Evolutionary conservation across 139 green algal genomes (phyloP).

Genomic region (Eudorina sp.): DNA sequence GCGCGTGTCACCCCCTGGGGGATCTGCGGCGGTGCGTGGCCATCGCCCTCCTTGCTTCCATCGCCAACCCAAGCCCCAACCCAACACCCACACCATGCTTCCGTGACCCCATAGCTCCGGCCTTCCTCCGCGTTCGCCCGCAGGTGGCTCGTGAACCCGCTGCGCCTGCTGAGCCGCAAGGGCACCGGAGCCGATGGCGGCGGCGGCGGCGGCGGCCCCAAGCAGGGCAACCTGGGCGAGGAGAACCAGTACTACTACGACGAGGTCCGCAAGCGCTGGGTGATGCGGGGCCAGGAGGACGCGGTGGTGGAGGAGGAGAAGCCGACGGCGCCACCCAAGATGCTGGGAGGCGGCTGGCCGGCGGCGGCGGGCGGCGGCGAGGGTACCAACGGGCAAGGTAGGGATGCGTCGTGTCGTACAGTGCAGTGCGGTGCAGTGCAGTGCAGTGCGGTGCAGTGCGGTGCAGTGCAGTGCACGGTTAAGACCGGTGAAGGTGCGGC

Average conservation of each 20-base stretch:
- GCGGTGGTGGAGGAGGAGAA: slow-evolving; percentile 7
- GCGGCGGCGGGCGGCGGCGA: not conserved
- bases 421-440: not conserved
- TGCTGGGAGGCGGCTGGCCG: not conserved
- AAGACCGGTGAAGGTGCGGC: not conserved
- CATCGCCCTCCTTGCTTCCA: no score
- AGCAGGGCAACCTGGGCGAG: slow-evolving; percentile 36
- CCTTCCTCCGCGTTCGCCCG: not conserved
- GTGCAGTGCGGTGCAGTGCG: not conserved
- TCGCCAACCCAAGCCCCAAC: no score
- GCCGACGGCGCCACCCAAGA: slow-evolving; percentile 27
- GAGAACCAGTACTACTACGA: slow-evolving; percentile 53
- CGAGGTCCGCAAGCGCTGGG: slow-evolving; percentile 42
- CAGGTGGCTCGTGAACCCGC: slow-evolving; percentile 36
- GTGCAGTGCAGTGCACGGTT: no score
- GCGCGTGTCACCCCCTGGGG: no score
- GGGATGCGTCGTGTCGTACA: not conserved
- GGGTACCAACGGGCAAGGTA: not conserved
- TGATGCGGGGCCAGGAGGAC: slow-evolving; percentile 45
- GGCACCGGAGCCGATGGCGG: not conserved
- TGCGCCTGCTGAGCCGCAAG: slow-evolving; percentile 30
- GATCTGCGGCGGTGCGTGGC: no score
- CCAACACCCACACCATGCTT: not conserved
- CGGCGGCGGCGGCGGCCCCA: not conserved
- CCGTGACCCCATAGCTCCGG: no score